Percentiles rank a stretch among this genome's conserved stretches.
Conservation (phyloP, 208 protist species). For the Crithidia expoeki region DNA sequence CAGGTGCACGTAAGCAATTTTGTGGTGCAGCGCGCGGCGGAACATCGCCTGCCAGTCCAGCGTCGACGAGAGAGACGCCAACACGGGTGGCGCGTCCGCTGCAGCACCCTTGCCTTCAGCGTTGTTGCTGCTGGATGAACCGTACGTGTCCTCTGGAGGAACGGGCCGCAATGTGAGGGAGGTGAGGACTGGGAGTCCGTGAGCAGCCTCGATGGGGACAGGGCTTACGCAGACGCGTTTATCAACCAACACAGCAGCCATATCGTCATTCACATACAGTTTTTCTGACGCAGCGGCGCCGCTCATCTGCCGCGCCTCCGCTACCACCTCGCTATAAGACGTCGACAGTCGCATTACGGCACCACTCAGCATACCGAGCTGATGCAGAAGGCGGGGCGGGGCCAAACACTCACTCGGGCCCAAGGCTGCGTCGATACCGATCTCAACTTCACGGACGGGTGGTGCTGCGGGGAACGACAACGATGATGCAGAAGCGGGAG, state of each 20-base stretch:
- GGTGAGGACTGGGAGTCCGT: conserved; percentile 18
- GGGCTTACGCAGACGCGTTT: conserved; percentile 14
- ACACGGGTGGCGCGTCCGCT: neutral
- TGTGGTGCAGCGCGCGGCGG: conserved; percentile 38
- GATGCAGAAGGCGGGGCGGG: conserved; percentile 9
- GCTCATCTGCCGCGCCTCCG: conserved; percentile 24
- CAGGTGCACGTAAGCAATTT: conserved; percentile 39
- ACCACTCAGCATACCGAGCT: conserved; percentile 22
- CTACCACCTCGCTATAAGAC: conserved; percentile 19
- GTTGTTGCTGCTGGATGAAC: neutral
- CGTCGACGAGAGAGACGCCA: conserved; percentile 13
- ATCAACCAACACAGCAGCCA: conserved; percentile 31
- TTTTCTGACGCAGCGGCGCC: conserved; percentile 9
- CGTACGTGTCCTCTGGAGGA: neutral
- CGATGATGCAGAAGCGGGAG: too few relatives aligned
- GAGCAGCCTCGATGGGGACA: neutral
- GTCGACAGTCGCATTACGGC: conserved; percentile 22
- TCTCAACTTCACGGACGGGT: neutral
- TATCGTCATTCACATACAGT: conserved; percentile 32
- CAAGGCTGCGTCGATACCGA: conserved; percentile 10
- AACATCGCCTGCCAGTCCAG: conserved; percentile 45
- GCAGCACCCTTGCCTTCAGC: neutral
- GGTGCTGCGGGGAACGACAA: neutral
- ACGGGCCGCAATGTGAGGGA: conserved; percentile 19
- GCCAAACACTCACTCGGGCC: conserved; percentile 29